Base-by-base conservation (phyloP, 805 yeast genomes). In the Zygosaccharomyces bisporus region DNA sequence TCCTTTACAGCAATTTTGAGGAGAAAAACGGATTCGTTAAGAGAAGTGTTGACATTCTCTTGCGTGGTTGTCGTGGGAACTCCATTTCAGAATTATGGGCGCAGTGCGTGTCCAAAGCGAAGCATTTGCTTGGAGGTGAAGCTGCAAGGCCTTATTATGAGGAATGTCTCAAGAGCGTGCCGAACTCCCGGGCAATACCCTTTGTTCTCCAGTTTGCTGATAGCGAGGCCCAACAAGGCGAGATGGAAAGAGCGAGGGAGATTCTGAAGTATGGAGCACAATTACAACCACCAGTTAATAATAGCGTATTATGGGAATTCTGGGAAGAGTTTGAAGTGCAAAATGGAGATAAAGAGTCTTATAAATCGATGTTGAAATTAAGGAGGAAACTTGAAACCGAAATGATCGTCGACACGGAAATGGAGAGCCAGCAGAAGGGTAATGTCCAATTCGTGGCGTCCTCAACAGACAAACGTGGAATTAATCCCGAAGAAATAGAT, bases 271-370 rank as follows among this genome's bases (percentile, higher is more conserved):
- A 75, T 57, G 80, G 81, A 7, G 70, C 77, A 2, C 72, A 74
- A 20, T 47, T 70, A 14, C 52, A 70, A 3, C 61, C 73, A 36
- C 69, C 73, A 4, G 39, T 49, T 1, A 56, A 58, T 12, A 62
- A 67, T 23, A 16, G 23, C 45, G 47, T 42, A 1, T 57, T 80
- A 24, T 88, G 95, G 95, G 66, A 65, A 1, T 61, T 64, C 21
- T 90, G 95, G 95, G 81, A 81, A 43, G 58, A 68, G 8, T 87
- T 89, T 60, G 98, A 90, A 58, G 60, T 85, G 25, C 70, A 75
- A 10, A 53, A 77, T 60, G 98, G 98, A 4, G 67, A 75, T 46
- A 93, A 85, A 55, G 73, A 71, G 3, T 76, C 84, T 0, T 88
- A 76, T 61, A 87, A 84, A 54, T 83, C 80, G 16, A 82, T 89